A percentile compares a stretch with the other conserved stretches of the same genome.
Evolutionary conservation across 2,329 filamentous ascomycete genomes (phyloP).

Genomic region (Microsporum audouinii): DNA sequence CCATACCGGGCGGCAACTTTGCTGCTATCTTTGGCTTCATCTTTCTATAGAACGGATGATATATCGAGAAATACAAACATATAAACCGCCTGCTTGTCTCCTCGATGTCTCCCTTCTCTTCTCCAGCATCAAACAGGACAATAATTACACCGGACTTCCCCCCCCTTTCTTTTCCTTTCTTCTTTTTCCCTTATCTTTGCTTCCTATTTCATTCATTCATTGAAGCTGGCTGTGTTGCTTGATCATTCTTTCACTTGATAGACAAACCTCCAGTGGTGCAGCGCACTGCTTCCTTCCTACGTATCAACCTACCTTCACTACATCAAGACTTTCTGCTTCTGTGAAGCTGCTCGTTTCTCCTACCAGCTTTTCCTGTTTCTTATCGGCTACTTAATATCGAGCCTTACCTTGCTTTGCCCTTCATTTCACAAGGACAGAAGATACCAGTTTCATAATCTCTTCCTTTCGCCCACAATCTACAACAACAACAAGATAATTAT

Average conservation of each 20-base stretch:
- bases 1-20: not conserved
- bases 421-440: not conserved
- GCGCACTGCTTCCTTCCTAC: not conserved
- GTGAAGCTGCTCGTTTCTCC: not conserved
- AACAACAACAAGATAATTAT: not conserved
- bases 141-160: not conserved
- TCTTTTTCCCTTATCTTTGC: constrained; percentile 6
- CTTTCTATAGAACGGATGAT: not conserved
- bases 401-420: not conserved
- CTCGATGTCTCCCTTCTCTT: constrained; percentile 1
- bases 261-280: not conserved
- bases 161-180: constrained; percentile 8
- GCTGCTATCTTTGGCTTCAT: not conserved
- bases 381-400: not conserved
- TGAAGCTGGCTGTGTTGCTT: not conserved
- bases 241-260: not conserved
- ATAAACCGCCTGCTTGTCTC: not conserved
- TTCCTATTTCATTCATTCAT: not conserved
- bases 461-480: not conserved
- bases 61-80: not conserved
- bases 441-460: not conserved
- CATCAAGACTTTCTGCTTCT: not conserved
- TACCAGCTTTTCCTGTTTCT: too few species aligned
- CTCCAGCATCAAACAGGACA: constrained; percentile 1
- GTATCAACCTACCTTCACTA: not conserved